Base-by-base conservation (phyloP, 1,139 yeast species). In the Hyphopichia pseudoburtonii region DNA sequence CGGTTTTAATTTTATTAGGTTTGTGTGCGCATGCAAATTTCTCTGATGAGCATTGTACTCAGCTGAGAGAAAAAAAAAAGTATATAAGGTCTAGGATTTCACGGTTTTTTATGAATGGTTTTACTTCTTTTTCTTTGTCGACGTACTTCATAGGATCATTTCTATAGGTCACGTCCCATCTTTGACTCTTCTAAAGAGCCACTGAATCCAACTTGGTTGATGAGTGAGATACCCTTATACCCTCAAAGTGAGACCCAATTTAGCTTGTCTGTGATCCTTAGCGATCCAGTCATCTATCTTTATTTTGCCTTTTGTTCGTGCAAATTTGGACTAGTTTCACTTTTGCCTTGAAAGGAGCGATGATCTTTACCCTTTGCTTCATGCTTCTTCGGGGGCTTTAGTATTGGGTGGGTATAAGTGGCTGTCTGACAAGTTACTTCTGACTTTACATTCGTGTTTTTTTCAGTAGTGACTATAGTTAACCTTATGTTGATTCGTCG, bases 161-260 rank as follows among this genome's bases (percentile, higher is more conserved):
- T 90, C 97, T 90, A 90, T 90, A 88, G 96, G 86, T 83, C 84
- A 86, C 96, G 95, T 87, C 96, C 86, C 94, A 28, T 86, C 95
- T 86, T 83, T 87, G 95, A 84, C 95, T 87, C 95, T 86, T 85
- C 89, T 81, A 82, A 88, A 82, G 95, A 89, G 97, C 96, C 96
- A 88, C 95, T 86, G 95, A 86, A 85, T 86, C 96, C 96, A 89
- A 87, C 96, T 86, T 86, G 94, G 95, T 83, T 84, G 95, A 89
- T 88, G 96, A 86, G 95, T 75, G 76, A 75, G 84, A 83, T 83
- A 84, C 96, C 95, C 86, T 82, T 80, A 78, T 77, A 78, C 95
- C 95, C 95, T 87, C 94, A 78, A 77, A 64, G 76, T 75, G 75
- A 70, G 76, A 70, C 57, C 43, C 38, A 48, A 57, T 75, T 77